Percentiles rank a stretch among this genome's conserved stretches.
phyloP scores from a whole-genome alignment of 2,329 filamentous ascomycete species.

The Taxawa tesnikishii region DNA sequence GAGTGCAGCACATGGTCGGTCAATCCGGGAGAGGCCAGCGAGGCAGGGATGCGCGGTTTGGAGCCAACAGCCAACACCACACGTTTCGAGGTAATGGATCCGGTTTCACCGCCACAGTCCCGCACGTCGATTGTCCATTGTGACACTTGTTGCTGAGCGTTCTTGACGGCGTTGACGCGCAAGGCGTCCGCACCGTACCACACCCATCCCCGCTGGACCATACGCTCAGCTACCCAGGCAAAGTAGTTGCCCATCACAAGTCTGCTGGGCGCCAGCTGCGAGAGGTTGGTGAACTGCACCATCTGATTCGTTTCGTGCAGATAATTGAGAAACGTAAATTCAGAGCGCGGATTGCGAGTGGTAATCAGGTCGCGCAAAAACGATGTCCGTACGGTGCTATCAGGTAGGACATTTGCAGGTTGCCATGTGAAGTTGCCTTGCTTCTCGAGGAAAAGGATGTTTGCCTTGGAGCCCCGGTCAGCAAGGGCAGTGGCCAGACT shows the following conservation, averaged over 20 bases:
- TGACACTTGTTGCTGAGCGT: slow-evolving; percentile 6
- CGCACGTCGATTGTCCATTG: slow-evolving; percentile 10
- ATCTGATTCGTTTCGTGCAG: slow-evolving; percentile 15
- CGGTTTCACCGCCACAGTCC: slow-evolving; percentile 6
- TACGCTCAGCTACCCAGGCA: slow-evolving; percentile 13
- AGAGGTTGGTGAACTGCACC: slow-evolving; percentile 16
- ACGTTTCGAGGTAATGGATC: slow-evolving; percentile 10
- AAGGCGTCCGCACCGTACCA: slow-evolving; percentile 12
- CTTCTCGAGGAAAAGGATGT: slow-evolving; percentile 13
- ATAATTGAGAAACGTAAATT: slow-evolving; percentile 18
- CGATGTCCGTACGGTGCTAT: slow-evolving; percentile 10
- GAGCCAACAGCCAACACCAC: slow-evolving; percentile 13
- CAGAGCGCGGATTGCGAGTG: slow-evolving; percentile 15
- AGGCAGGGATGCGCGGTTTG: slow-evolving; percentile 8
- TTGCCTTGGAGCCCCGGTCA: slow-evolving; percentile 9
- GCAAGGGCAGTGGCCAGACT: slow-evolving; percentile 13
- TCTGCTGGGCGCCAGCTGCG: slow-evolving; percentile 12
- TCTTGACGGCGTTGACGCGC: slow-evolving; percentile 10
- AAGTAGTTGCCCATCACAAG: slow-evolving; percentile 15
- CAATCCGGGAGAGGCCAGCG: slow-evolving; percentile 8
- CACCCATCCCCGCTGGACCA: slow-evolving; percentile 14
- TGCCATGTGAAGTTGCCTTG: slow-evolving; percentile 10
- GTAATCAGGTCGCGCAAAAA: slow-evolving; percentile 17
- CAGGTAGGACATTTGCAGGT: slow-evolving; percentile 10
- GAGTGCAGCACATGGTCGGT: slow-evolving; percentile 10